Percentiles rank a stretch among this genome's conserved stretches.
These are phyloP conservation scores for Chaetomiaceae sp. DNA, from an alignment of 2,329 filamentous ascomycete species.

Conservation along the genomic window DNA sequence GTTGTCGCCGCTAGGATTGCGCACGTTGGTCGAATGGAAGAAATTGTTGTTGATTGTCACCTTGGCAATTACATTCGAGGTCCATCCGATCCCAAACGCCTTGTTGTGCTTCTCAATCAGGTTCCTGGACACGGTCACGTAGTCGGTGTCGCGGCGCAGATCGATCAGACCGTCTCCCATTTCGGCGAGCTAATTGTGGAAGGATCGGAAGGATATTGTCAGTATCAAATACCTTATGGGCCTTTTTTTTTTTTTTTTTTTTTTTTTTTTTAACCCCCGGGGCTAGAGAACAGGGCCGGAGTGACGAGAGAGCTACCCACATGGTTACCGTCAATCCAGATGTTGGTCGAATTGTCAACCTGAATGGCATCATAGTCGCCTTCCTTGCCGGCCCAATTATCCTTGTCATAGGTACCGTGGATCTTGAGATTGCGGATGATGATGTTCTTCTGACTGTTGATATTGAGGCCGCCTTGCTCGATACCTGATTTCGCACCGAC, in stretches of 20 bases:
- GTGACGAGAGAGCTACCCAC: background rate
- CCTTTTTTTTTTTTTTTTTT: too few relatives aligned
- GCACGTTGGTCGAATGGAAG: conserved; percentile 1
- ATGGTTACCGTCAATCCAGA: background rate
- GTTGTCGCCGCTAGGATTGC: background rate
- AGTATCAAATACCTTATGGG: too few relatives aligned
- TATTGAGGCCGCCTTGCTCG: background rate
- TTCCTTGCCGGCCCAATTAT: background rate
- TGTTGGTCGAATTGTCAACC: background rate
- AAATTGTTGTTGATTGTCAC: background rate
- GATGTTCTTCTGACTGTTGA: background rate
- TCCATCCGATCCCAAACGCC: background rate
- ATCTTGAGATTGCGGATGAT: background rate
- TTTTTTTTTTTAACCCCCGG: too few relatives aligned
- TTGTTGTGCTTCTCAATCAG: background rate
- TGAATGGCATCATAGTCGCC: background rate
- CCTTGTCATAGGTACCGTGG: background rate
- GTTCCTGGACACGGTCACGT: background rate
- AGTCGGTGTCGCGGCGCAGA: background rate
- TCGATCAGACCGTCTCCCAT: background rate
- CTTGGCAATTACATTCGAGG: background rate
- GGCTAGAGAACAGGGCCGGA: background rate
- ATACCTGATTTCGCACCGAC: background rate
- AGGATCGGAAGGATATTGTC: background rate
- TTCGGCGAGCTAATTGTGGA: background rate